phyloP scores from a whole-genome alignment of 2,329 filamentous ascomycete genomes.

The Apiospora rasikravindrae region DNA sequence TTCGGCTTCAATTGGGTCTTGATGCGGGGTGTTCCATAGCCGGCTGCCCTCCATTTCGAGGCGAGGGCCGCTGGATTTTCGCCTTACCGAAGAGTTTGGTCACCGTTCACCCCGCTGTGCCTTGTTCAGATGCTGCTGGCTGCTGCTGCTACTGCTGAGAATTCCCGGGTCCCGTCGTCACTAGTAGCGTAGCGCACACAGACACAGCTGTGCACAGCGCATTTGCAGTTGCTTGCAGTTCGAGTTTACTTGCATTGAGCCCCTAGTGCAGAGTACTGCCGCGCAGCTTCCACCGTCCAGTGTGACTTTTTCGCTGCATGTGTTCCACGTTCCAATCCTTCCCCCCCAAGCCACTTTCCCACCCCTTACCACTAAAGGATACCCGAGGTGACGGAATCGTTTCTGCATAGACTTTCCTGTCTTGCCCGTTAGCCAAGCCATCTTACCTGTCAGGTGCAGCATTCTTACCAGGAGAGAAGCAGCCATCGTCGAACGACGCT shows the following conservation, averaged over 20 bases:
- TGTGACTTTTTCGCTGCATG: conserved; percentile 12
- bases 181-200: not conserved
- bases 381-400: conserved; percentile 16
- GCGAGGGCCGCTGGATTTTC: not conserved
- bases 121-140: not conserved
- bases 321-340: conserved; percentile 2
- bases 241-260: not conserved
- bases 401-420: conserved; percentile 16
- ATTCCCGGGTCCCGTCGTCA: not conserved
- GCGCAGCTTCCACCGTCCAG: conserved; percentile 2
- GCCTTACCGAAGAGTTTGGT: conserved; percentile 10
- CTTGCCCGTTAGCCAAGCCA: conserved; percentile 7
- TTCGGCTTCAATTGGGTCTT: conserved; percentile 15
- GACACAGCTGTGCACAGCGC: not conserved
- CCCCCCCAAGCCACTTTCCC: conserved; percentile 1
- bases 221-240: conserved; percentile 4
- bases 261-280: not conserved
- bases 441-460: conserved; percentile 15
- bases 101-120: not conserved
- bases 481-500: conserved; percentile 14
- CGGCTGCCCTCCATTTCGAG: not conserved
- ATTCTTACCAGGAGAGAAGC: conserved; percentile 16
- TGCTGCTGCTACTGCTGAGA: not conserved
- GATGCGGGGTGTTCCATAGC: conserved; percentile 13
- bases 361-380: not conserved